Evolutionary conservation across 768 basidiomycete genomes (phyloP).

Genomic region (Lentinula raphanica): DNA sequence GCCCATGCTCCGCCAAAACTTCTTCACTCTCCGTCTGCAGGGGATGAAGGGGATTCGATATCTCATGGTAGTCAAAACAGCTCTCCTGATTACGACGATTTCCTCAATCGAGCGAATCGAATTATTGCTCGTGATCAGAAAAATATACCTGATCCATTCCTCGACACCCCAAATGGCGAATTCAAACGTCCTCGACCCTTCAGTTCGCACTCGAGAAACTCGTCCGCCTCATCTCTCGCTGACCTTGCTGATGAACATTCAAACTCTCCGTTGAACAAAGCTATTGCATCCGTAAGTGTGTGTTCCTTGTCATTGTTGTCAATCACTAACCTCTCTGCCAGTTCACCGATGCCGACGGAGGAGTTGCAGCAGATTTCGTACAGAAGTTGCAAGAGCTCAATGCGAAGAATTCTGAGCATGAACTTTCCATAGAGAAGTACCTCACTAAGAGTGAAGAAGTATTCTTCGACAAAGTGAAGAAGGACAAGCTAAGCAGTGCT

Average conservation of each 20-base stretch:
- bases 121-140: conserved; percentile 78
- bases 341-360: conserved; percentile 94
- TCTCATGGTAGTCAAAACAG: conserved; percentile 11
- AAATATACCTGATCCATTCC: conserved; percentile 81
- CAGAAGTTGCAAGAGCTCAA: conserved; percentile 76
- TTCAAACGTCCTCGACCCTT: conserved; percentile 63
- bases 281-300: conserved; percentile 71
- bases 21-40: conserved; percentile 15
- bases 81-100: conserved; percentile 57
- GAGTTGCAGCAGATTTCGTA: conserved; percentile 86
- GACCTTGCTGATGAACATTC: conserved; percentile 89
- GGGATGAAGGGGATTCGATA: background rate
- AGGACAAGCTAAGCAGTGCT: conserved; percentile 82
- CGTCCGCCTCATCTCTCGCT: conserved; percentile 88
- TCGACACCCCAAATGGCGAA: conserved; percentile 48
- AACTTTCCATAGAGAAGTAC: conserved; percentile 89
- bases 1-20: background rate
- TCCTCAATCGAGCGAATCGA: conserved; percentile 80
- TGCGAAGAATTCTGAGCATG: conserved; percentile 85
- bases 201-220: conserved; percentile 71
- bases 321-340: conserved; percentile 21
- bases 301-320: background rate
- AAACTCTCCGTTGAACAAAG: conserved; percentile 90
- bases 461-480: conserved; percentile 88
- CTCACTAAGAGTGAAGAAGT: conserved; percentile 87